Conservation (phyloP, 495 filamentous ascomycete species). For the Penicilliopsis zonata region DNA sequence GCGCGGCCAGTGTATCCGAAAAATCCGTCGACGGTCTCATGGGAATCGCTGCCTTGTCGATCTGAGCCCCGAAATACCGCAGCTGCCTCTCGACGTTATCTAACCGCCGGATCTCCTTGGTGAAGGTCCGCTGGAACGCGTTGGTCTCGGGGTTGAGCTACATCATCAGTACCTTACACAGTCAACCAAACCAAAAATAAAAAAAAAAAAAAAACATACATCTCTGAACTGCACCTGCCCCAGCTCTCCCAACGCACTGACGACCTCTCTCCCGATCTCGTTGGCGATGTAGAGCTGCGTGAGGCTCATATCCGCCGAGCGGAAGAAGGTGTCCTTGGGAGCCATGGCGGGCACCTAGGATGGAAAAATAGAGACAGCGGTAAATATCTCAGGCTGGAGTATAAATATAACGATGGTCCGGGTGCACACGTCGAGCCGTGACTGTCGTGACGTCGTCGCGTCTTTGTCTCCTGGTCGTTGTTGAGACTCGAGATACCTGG, state of each 20-base stretch:
- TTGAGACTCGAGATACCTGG: too few relatives aligned
- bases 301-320: slow-evolving; percentile 99
- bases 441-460: too few relatives aligned
- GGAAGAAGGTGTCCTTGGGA: slow-evolving; percentile 87
- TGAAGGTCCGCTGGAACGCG: slow-evolving; percentile 95
- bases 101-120: slow-evolving; percentile 88
- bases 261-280: slow-evolving; percentile 95
- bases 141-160: slow-evolving; percentile 86
- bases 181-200: too few relatives aligned
- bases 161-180: slow-evolving; percentile 4
- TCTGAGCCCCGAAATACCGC: slow-evolving; percentile 86
- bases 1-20: slow-evolving; percentile 68
- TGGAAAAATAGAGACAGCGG: too few relatives aligned
- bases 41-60: slow-evolving; percentile 79
- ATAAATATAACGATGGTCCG: too few relatives aligned
- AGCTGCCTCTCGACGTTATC: slow-evolving; percentile 98
- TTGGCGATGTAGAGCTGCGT: slow-evolving; percentile 98
- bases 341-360: slow-evolving; percentile 40
- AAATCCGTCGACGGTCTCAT: slow-evolving; percentile 80
- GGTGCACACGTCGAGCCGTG: too few relatives aligned
- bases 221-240: slow-evolving; percentile 94
- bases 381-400: too few relatives aligned
- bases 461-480: too few relatives aligned
- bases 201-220: too few relatives aligned
- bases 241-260: slow-evolving; percentile 90